Base-by-base conservation (phyloP, 23 red algal genomes). In the Gracilaria gracilis region DNA sequence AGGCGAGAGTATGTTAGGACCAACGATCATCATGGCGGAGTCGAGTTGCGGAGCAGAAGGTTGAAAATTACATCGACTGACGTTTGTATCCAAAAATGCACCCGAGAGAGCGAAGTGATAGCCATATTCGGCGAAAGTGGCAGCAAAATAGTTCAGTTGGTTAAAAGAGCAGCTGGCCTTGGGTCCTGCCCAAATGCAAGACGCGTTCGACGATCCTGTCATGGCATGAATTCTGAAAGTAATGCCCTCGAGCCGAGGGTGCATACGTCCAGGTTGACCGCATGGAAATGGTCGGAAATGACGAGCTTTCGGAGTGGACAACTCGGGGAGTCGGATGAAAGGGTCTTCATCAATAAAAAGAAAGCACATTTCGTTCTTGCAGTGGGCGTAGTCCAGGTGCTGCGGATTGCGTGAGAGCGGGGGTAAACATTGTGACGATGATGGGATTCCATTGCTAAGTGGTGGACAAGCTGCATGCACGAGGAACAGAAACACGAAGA, bases 201-300 rank as follows among this genome's bases (percentile, higher is more conserved):
- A 69, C 40, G 84, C 38, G 31, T 46, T 38, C 5, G 64, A 31
- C 11, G 84, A 87, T n/a, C 67, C 73, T 27, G 84, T 87, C 47
- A 51, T 51, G 65, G 39, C 8, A 23, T 73, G 64, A 24, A 87
- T 42, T 1, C 47, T 33, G n/a, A 71, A 71, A 48, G 81, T 21
- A n/a, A 85, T 85, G 24, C 81, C 81, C 16, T 27, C 34, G 31
- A 85, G 81, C 27, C 17, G 23, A 21, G 81, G 81, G 54, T 65
- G 57, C 65, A 50, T 55, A 19, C 42, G 28, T 15, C 27, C 8
- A 31, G 65, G 65, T 50, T 85, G 35, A 6, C 20, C 55, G 25
- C 81, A 85, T 7, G 81, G 81, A 46, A 85, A 85, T 31, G 81
- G 81, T 85, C 64, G 36, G 81, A 50, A 65, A 50, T 48, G 59